These are phyloP conservation scores for Aspergillus haitiensis DNA, from an alignment of 495 filamentous ascomycete species.

Conservation along the genomic window DNA sequence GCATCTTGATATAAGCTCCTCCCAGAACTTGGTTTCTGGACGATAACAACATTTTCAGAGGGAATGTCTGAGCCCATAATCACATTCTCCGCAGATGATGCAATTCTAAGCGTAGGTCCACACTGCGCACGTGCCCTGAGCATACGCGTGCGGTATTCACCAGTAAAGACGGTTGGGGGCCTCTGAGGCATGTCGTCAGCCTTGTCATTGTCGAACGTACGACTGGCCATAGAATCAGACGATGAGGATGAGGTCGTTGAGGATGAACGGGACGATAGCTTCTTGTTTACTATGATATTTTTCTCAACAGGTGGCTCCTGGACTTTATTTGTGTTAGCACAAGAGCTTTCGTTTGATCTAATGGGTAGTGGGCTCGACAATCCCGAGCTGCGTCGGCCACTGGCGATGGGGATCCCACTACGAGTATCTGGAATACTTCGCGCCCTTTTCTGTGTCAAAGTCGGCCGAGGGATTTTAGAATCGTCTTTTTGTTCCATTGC, in stretches of 20 bases:
- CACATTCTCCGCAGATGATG: constrained; percentile 34
- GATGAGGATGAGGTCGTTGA: not conserved
- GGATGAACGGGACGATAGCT: not conserved
- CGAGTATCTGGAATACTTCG: constrained; percentile 6
- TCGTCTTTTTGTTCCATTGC: not conserved
- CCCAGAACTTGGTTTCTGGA: constrained; percentile 11
- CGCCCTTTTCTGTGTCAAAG: constrained; percentile 4
- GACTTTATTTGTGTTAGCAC: too few relatives aligned
- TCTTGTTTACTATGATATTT: not conserved
- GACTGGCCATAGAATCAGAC: constrained; percentile 16
- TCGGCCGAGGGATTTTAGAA: not conserved
- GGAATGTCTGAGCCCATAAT: constrained; percentile 32
- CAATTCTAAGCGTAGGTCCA: constrained; percentile 37
- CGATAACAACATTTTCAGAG: not conserved
- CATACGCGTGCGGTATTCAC: constrained; percentile 25
- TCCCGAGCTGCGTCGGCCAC: constrained; percentile 14
- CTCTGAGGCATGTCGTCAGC: constrained; percentile 5
- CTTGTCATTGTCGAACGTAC: constrained; percentile 13
- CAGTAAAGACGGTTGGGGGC: constrained; percentile 25
- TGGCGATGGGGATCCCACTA: constrained; percentile 23
- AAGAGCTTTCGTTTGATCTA: too few relatives aligned
- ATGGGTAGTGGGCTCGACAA: not conserved
- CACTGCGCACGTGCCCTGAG: not conserved
- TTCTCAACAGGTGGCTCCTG: constrained; percentile 4
- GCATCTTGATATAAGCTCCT: constrained; percentile 7